Base-by-base conservation (phyloP, 2,329 filamentous ascomycete species). In the Neonectria coccinea region DNA sequence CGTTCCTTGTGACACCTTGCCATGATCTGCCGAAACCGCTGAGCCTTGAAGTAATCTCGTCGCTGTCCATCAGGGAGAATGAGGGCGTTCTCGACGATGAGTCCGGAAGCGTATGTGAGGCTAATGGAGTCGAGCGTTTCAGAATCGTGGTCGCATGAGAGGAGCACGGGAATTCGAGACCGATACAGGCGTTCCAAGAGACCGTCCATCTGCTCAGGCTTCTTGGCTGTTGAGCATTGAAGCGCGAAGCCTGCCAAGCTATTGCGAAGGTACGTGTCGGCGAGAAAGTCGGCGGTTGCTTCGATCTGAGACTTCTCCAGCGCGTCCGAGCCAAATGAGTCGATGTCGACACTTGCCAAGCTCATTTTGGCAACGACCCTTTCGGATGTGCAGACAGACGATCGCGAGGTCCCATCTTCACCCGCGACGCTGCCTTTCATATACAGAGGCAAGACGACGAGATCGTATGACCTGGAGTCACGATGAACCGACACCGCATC, bases 21-120 rank as follows among this genome's bases (percentile, higher is more conserved):
- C 64, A 68, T 68, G 12, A 48, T 64, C 20, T 69, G 52, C 12
- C 66, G 59, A 11, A 69, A 54, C 14, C 66, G 63, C 36, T 54
- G 42, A 0, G 67, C 61, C 20, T 50, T 52, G 50, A 69, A 69
- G 20, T 69, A 69, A 18, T 69, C 66, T 6, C 67, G 64, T 3
- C 67, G 60, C 45, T 69, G 42, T 1, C 67, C 67, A 9, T 62
- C 54, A 1, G 60, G 14, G 11, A 69, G 66, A n/a, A 69, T 69
- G 39, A 65, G 64, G 14, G 67, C 67, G 25, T 69, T 69, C 11
- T 69, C 61, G 1, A 69, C 8, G 9, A 69, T 67, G 8, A 69
- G 56, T 12, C 67, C 67, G 1, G 67, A 45, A 1, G 65, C 66
- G 8, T 56, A 59, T 1, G 60, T 62, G 5, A 69, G n/a, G 41